Evolutionary conservation across 73 alveolate genomes (phyloP).

Genomic region (Paramecium bursaria): DNA sequence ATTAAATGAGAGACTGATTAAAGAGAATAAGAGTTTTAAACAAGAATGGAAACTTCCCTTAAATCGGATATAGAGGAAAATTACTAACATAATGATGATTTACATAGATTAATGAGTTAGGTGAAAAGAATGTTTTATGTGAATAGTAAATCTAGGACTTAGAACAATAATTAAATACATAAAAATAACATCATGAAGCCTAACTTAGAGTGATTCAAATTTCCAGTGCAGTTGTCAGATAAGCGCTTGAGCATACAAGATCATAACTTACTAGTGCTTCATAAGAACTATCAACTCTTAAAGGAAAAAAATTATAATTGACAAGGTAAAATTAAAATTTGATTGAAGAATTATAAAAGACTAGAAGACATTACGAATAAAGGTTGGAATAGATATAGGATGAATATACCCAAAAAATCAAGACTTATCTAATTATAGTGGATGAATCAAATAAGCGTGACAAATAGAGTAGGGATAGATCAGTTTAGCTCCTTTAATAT

Average conservation of each 20-base stretch:
- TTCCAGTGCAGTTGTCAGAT: constrained; percentile 44
- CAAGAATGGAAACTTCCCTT: constrained; percentile 17
- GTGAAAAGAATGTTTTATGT: constrained; percentile 1
- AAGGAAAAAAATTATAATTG: constrained; percentile 9
- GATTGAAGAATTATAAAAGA: constrained; percentile 36
- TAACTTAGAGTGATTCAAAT: not conserved
- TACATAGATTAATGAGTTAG: constrained; percentile 42
- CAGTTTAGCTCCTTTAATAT: constrained; percentile 26
- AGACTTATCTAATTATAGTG: constrained; percentile 4
- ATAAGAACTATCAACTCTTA: constrained; percentile 40
- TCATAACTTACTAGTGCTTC: constrained; percentile 49
- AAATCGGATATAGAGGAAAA: constrained; percentile 35
- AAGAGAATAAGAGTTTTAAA: constrained; percentile 37
- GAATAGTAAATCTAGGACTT: constrained; percentile 10
- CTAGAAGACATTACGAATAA: constrained; percentile 52
- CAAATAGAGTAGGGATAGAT: constrained; percentile 25
- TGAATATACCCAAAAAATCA: constrained; percentile 47
- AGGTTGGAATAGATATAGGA: constrained; percentile 51
- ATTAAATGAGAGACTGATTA: constrained; percentile 29
- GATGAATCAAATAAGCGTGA: constrained; percentile 39
- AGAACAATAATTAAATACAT: not conserved
- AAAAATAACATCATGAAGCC: constrained; percentile 23
- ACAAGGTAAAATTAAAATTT: not conserved
- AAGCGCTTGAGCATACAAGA: constrained; percentile 46
- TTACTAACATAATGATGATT: constrained; percentile 39